phyloP scores from a whole-genome alignment of 345 rosid genomes.

The Gossypium thurberi region DNA sequence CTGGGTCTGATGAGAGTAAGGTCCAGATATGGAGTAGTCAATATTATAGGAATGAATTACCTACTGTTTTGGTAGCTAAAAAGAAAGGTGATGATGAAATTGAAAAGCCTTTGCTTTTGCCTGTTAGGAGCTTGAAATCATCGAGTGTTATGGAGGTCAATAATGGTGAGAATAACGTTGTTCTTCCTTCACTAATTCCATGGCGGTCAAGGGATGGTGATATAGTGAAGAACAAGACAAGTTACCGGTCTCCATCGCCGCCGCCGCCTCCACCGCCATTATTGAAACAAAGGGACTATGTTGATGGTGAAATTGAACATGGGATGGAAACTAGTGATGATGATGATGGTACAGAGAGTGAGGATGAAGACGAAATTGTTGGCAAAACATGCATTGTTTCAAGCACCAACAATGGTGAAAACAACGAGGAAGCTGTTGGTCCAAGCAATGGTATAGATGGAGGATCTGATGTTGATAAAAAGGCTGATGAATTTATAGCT shows the following conservation, averaged over 20 bases:
- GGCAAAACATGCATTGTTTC: constrained; percentile 8
- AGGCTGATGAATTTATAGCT: constrained; percentile 94
- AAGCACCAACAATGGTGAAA: neutral
- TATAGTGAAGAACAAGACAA: constrained; percentile 35
- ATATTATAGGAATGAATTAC: constrained; percentile 42
- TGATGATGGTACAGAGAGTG: constrained; percentile 24
- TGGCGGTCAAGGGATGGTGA: constrained; percentile 84
- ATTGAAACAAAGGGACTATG: constrained; percentile 9
- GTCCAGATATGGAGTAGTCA: constrained; percentile 78
- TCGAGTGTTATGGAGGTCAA: constrained; percentile 40
- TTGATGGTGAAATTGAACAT: constrained; percentile 24
- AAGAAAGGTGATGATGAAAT: constrained; percentile 35
- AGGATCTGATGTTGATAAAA: constrained; percentile 85
- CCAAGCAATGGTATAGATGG: constrained; percentile 31
- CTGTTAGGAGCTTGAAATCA: constrained; percentile 77
- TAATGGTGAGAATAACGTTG: constrained; percentile 28
- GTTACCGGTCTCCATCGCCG: constrained; percentile 38
- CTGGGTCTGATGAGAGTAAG: constrained; percentile 33
- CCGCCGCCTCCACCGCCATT: constrained; percentile 64
- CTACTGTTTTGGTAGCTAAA: constrained; percentile 43
- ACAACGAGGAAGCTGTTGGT: constrained; percentile 22
- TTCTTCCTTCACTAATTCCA: constrained; percentile 92
- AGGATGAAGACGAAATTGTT: constrained; percentile 22
- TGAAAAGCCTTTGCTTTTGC: constrained; percentile 74
- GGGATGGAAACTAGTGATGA: constrained; percentile 22